Evolutionary conservation across 2,329 filamentous ascomycete genomes (phyloP).

Genomic region (Aulographum hederae): DNA sequence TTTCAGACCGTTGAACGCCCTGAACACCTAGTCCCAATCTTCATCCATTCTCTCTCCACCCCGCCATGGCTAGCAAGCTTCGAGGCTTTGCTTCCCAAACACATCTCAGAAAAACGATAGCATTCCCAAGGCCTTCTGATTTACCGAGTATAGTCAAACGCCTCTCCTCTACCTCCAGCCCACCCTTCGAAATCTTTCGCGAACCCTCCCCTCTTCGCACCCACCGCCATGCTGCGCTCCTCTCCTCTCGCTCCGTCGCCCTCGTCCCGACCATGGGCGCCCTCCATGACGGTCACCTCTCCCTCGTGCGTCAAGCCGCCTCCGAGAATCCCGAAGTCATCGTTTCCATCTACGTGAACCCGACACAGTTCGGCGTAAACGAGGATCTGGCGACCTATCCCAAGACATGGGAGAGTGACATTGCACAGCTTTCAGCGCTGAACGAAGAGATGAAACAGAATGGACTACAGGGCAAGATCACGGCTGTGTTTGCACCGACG

Average conservation of each 20-base stretch:
- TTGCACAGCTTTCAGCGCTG: constrained; percentile 45
- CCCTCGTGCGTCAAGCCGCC: constrained; percentile 69
- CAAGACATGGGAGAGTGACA: constrained; percentile 69
- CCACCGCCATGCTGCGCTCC: constrained; percentile 47
- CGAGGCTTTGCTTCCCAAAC: too few relatives aligned
- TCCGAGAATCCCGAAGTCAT: constrained; percentile 72
- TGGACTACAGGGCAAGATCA: constrained; percentile 41
- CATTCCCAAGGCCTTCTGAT: too few relatives aligned
- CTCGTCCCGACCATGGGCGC: constrained; percentile 97
- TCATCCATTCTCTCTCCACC: too few relatives aligned
- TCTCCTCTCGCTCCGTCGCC: constrained; percentile 49
- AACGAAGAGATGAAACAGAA: constrained; percentile 48
- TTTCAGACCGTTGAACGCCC: too few relatives aligned
- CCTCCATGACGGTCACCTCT: constrained; percentile 79
- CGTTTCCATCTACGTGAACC: constrained; percentile 89
- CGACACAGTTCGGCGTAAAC: constrained; percentile 78
- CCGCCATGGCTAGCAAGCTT: too few relatives aligned
- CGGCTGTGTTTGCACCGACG: constrained; percentile 71
- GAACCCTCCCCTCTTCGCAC: constrained; percentile 52
- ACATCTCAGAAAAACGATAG: too few relatives aligned
- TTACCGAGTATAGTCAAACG: too few relatives aligned
- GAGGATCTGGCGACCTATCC: constrained; percentile 87
- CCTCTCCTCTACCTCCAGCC: neutral
- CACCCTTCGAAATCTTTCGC: constrained; percentile 47
- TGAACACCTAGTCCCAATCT: too few relatives aligned